Evolutionary conservation across 2,329 filamentous ascomycete species (phyloP).

Genomic region (Elsinoe fawcettii): DNA sequence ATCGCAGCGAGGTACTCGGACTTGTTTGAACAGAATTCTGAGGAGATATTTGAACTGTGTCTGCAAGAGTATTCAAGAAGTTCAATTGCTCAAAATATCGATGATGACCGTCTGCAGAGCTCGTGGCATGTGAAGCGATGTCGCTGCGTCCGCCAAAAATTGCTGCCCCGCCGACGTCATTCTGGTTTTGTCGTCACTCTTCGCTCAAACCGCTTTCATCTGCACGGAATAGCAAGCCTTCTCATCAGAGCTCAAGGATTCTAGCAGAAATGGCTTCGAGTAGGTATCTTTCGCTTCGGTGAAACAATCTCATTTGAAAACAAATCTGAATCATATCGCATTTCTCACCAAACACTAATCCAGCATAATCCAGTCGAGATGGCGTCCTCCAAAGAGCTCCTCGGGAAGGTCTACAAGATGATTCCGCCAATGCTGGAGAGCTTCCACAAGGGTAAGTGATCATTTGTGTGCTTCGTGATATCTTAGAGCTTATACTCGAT

Average conservation of each 20-base stretch:
- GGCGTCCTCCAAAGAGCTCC: constrained; percentile 61
- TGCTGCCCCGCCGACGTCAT: constrained; percentile 14
- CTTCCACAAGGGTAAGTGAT: constrained; percentile 77
- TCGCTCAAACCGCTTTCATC: not conserved
- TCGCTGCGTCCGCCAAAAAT: not conserved
- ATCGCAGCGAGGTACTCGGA: not conserved
- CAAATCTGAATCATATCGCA: not conserved
- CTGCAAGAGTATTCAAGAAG: too few species aligned
- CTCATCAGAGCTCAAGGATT: not conserved
- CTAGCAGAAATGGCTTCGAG: not conserved
- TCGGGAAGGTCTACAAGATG: constrained; percentile 77
- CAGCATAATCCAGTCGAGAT: constrained; percentile 23
- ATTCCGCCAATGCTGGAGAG: constrained; percentile 89
- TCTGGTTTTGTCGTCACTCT: constrained; percentile 14
- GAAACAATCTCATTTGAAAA: not conserved
- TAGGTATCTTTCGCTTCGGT: constrained; percentile 4
- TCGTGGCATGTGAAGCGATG: constrained; percentile 10
- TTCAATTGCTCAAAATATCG: not conserved
- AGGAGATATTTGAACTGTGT: too few species aligned
- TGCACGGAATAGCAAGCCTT: not conserved
- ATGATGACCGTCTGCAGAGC: not conserved
- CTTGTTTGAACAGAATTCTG: too few species aligned
- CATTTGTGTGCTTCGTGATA: not conserved
- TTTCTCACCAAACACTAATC: not conserved
- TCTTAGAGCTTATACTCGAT: not conserved